phyloP scores from a whole-genome alignment of 2,329 filamentous ascomycete genomes.

The Penicillium sp. region DNA sequence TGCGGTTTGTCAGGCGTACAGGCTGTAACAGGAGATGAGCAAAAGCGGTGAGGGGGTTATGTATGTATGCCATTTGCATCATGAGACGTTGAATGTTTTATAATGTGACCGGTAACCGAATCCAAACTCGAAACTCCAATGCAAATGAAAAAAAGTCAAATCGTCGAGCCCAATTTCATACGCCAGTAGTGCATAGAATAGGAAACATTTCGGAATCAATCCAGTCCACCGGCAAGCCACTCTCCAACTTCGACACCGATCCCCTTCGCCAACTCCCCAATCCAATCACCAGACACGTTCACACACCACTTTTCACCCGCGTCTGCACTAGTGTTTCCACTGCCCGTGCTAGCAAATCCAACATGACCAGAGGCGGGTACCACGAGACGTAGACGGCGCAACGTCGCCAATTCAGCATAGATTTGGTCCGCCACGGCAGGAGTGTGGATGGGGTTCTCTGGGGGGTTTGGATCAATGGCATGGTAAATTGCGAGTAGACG shows the following conservation, averaged over 20 bases:
- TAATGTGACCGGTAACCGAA: constrained; percentile 8
- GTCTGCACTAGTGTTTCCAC: constrained; percentile 43
- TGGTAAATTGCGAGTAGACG: constrained; percentile 53
- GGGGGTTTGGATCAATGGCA: constrained; percentile 51
- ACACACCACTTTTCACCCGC: constrained; percentile 53
- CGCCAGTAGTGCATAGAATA: constrained; percentile 6
- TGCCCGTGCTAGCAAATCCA: constrained; percentile 36
- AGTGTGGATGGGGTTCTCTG: constrained; percentile 43
- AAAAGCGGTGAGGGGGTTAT: too few relatives aligned
- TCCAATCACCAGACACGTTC: constrained; percentile 53
- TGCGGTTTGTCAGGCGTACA: too few relatives aligned
- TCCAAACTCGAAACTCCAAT: neutral
- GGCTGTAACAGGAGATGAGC: too few relatives aligned
- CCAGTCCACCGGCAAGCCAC: constrained; percentile 46
- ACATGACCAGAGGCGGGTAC: constrained; percentile 45
- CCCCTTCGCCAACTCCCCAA: constrained; percentile 49
- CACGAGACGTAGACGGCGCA: constrained; percentile 52
- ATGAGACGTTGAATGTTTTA: constrained; percentile 6
- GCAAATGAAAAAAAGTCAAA: constrained; percentile 3
- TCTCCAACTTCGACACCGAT: constrained; percentile 53
- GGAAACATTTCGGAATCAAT: constrained; percentile 26
- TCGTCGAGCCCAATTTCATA: neutral
- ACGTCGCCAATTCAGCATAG: constrained; percentile 51
- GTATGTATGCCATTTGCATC: constrained; percentile 13
- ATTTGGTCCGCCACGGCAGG: constrained; percentile 48